A percentile compares a stretch with the other conserved stretches of the same genome.
These are phyloP conservation scores for Periglandula ipomoeae DNA, from an alignment of 2,329 filamentous ascomycete genomes.

Conservation along the genomic window DNA sequence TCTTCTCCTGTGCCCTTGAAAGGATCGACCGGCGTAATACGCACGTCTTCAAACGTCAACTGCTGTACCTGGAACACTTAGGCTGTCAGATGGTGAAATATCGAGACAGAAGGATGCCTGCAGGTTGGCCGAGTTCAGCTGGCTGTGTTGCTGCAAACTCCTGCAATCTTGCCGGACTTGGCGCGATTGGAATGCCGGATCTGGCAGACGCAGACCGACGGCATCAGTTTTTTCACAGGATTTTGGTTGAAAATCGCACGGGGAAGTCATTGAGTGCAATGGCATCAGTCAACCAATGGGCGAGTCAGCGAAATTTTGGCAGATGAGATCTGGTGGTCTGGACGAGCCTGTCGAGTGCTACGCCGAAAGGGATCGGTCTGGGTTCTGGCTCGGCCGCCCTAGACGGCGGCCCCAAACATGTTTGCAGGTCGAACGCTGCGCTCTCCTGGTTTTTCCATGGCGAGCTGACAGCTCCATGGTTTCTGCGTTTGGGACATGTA, in stretches of 20 bases:
- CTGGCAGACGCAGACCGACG: not conserved
- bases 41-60: not conserved
- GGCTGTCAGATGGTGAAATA: not conserved
- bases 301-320: too few relatives aligned
- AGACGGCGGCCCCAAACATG: too few relatives aligned
- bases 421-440: too few relatives aligned
- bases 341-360: too few relatives aligned
- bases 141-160: slow-evolving; percentile 14
- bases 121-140: slow-evolving; percentile 29
- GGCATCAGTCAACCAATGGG: too few relatives aligned
- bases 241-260: not conserved
- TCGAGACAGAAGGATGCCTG: not conserved
- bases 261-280: not conserved
- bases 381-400: too few relatives aligned
- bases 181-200: not conserved
- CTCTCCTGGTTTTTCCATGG: slow-evolving; percentile 7
- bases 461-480: slow-evolving; percentile 3
- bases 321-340: too few relatives aligned
- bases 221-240: not conserved
- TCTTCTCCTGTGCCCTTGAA: not conserved
- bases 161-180: not conserved
- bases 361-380: too few relatives aligned
- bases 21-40: not conserved
- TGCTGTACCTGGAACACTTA: not conserved
- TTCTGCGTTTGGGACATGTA: not conserved